Evolutionary conservation across 2,329 filamentous ascomycete genomes (phyloP), one percentile per base, ranked within the genome.

Genomic region (Westerdykella aurantiaca): DNA sequence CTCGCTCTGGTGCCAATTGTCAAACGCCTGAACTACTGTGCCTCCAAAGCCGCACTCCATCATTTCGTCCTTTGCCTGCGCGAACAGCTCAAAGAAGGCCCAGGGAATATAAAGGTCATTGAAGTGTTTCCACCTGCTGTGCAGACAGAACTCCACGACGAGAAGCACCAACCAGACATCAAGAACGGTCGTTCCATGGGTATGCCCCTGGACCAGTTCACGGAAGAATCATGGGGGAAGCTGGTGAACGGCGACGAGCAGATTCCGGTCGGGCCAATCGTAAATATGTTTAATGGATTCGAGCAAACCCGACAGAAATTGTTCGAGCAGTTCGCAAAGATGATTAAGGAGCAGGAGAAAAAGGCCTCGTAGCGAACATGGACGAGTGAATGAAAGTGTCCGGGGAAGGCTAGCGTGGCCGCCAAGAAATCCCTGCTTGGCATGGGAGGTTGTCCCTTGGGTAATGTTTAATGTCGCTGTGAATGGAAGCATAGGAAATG

Each of bases 81-180:
- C 1, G 69, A 74, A 47, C 76, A 79, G 54, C 50, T 80, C 29
- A 68, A 68, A 37, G 68, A 69, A 5, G 68, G 66, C 1, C 59
- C 65, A 0, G 69, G 68, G 4, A 70, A 74, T 38, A 66, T 79
- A 53, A 75, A 76, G 47, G 69, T 79, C n/a, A 63, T 79, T 31
- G 77, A 79, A 56, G 66, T 80, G 9, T 75, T 73, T 43, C 76
- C 77, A 3, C 77, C 76, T 0, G 73, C 75, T 1, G 76, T 79
- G 31, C 76, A 79, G 61, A 80, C 75, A 0, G 77, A 80, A 55
- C 58, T 80, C 21, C 76, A 79, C 46, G 75, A 79, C 46, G 67
- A 66, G 22, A 76, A 76, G 57, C 72, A 78, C 45, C 75, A 78
- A 60, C 75, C 75, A 0, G 73, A 78, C 49, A 65, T 76, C 52